Evolutionary conservation across 208 protist species (phyloP), one percentile per base, ranked within the genome.

Genomic region (Trypanosoma grayi): DNA sequence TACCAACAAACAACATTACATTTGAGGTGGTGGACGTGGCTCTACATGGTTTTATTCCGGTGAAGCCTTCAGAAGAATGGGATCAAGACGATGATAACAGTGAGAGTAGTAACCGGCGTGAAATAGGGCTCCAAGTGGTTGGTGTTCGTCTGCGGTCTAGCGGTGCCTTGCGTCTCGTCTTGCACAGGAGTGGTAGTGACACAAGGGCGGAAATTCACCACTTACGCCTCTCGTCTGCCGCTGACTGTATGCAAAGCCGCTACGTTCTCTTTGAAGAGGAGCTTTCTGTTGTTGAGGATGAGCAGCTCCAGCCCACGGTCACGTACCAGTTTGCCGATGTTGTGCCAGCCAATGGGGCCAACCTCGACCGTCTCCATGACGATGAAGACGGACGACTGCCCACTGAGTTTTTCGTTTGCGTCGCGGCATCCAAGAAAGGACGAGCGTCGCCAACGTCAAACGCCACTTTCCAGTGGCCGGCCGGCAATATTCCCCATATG

Each of bases 11-110:
- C 16, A 58, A 58, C 50, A 71, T 92, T 31, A 92, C 85, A 13
- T 92, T 81, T 71, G 81, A 88, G 50, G 81, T 92, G 25, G 67
- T 86, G n/a, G 70, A 73, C 20, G 70, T 66, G n/a, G 50, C 62
- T 13, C 53, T 92, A 41, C 52, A 37, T 20, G 81, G 85, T n/a
- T 73, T 92, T 60, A 75, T 84, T 36, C 51, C 61, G 0, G n/a
- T 78, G 2, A 33, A 43, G 4, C 2, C 51, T 10, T 66, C 24
- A 55, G 6, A 9, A 4, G 9, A 47, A 58, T 4, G 28, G 43
- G 16, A 40, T 5, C 11, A 27, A 36, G 43, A 64, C 30, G 36
- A 40, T n/a, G 59, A 55, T 39, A 50, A 52, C 33, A 34, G 43
- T 25, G 27, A 36, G 28, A 66, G 30, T 57, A 44, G 40, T 25